A percentile compares a stretch with the other conserved stretches of the same genome.
Evolutionary conservation across 345 rosid species (phyloP).

Genomic region (Heritiera littoralis): DNA sequence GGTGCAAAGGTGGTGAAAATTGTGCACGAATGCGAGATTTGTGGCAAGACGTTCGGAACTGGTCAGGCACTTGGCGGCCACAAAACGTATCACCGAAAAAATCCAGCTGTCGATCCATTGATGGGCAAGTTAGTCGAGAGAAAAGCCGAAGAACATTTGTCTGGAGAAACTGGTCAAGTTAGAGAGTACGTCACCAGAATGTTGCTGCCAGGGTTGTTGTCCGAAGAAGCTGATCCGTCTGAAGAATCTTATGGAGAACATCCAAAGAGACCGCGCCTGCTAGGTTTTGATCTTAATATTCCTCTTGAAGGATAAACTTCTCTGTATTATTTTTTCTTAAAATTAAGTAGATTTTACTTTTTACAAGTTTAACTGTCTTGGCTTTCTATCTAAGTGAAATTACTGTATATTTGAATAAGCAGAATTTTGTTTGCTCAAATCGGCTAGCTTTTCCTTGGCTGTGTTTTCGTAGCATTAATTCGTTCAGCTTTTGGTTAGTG

Average conservation of each 20-base stretch:
- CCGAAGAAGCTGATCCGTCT: not conserved
- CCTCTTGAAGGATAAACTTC: not conserved
- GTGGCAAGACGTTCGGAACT: not conserved
- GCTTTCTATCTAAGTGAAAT: too few species aligned
- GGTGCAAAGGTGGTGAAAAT: not conserved
- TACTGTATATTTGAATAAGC: too few species aligned
- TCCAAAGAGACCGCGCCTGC: not conserved
- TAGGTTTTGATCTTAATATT: conserved; percentile 4
- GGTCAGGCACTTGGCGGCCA: conserved; percentile 8
- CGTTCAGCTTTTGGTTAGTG: too few species aligned
- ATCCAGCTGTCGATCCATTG: not conserved
- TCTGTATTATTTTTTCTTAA: too few species aligned
- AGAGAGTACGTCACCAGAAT: not conserved
- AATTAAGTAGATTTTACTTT: too few species aligned
- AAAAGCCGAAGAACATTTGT: not conserved
- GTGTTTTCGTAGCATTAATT: too few species aligned
- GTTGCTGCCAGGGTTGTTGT: not conserved
- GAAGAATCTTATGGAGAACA: not conserved
- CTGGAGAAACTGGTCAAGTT: not conserved
- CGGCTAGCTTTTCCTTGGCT: too few species aligned
- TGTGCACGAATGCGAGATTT: not conserved
- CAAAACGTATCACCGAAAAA: not conserved
- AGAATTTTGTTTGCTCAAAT: too few species aligned
- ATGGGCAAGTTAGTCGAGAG: not conserved
- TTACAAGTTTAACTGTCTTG: too few species aligned